Evolutionary conservation across 2,329 filamentous ascomycete species (phyloP), one percentile per base, ranked within the genome.

Genomic region (Taxawa tesnikishii): DNA sequence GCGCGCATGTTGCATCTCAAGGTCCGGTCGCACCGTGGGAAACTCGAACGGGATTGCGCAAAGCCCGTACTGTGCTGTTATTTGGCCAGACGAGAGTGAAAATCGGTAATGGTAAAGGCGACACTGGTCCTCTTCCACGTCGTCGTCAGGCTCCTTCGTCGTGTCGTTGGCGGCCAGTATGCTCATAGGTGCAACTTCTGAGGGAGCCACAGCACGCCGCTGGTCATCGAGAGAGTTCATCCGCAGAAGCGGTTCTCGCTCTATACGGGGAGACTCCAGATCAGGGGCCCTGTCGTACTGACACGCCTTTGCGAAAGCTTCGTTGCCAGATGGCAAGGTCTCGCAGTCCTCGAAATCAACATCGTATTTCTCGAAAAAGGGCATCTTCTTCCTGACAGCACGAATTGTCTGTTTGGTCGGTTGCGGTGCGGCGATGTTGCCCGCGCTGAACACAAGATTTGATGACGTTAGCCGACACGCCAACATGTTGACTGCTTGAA

Each of bases 101-200:
- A 82, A 81, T 23, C 63, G 62, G 46, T 79, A 81, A 45, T 80
- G 80, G 50, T 81, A 82, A 0, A 83, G 59, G 4, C 76, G 66
- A 37, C 76, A 82, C 49, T 82, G 73, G 28, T 78, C 73, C 40
- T 74, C 67, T 38, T 79, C 74, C 2, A 33, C 28, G 23, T 38
- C 31, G 3, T 34, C 27, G 24, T 32, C 31, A 21, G 23, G 19
- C 12, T 38, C 24, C 12, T 38, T 39, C 6, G 34, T 26, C 5
- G 19, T 23, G 19, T n/a, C n/a, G 19, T 8, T 8, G 19, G 13
- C 27, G n/a, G n/a, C n/a, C n/a, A n/a, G n/a, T n/a, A n/a, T n/a
- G n/a, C n/a, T n/a, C n/a, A n/a, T n/a, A n/a, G n/a, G n/a, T n/a
- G n/a, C n/a, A n/a, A n/a, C n/a, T n/a, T n/a, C n/a, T n/a, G n/a